phyloP scores from a whole-genome alignment of 2,329 filamentous ascomycete species.

The Beauveria pseudobassiana region DNA sequence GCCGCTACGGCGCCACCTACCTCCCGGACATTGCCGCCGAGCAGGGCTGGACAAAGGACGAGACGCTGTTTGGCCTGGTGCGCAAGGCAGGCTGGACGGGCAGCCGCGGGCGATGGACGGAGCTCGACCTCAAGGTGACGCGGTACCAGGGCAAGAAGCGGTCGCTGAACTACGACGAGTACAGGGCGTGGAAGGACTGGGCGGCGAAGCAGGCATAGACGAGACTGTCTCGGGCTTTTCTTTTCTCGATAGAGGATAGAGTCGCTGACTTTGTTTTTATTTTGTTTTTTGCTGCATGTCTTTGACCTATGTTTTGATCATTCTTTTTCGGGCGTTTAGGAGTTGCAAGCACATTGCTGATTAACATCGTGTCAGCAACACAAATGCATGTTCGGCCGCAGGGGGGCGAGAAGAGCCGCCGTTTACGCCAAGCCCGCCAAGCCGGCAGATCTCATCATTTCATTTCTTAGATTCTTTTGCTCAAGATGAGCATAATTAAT shows the following conservation, averaged over 20 bases:
- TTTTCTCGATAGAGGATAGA: not conserved
- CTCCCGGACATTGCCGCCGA: constrained; percentile 85
- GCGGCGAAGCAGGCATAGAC: constrained; percentile 28
- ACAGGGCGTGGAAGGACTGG: constrained; percentile 74
- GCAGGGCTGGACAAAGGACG: constrained; percentile 92
- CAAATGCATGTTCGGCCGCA: no score
- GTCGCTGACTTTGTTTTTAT: not conserved
- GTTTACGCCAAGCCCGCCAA: no score
- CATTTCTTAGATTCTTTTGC: not conserved
- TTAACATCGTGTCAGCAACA: no score
- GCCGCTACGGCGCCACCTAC: constrained; percentile 79
- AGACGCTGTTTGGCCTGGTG: constrained; percentile 84
- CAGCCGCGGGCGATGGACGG: constrained; percentile 69
- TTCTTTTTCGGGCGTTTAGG: no score
- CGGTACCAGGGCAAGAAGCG: constrained; percentile 83
- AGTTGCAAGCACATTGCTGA: no score
- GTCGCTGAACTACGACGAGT: constrained; percentile 63
- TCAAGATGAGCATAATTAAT: no score
- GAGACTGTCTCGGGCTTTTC: not conserved
- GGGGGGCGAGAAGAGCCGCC: no score
- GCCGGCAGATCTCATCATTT: no score
- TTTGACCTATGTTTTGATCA: no score
- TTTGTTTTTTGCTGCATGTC: not conserved
- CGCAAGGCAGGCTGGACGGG: constrained; percentile 90
- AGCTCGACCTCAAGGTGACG: constrained; percentile 70